These are phyloP conservation scores for Parascedosporium putredinis DNA, from an alignment of 2,329 filamentous ascomycete species.

Conservation along the genomic window DNA sequence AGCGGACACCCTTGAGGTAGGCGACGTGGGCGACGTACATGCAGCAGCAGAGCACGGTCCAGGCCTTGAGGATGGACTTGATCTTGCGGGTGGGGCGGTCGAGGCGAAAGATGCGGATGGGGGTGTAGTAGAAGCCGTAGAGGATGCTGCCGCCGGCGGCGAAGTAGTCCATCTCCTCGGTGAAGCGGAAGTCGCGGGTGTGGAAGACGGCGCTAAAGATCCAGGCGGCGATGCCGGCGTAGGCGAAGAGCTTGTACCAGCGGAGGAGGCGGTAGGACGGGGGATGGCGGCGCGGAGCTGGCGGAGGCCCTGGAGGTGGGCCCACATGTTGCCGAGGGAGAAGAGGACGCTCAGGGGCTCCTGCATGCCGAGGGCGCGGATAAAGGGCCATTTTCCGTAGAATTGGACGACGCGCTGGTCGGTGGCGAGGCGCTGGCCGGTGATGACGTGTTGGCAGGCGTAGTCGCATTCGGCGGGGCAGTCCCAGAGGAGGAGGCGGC, in stretches of 20 bases:
- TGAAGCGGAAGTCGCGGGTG: slow-evolving; percentile 71
- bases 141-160: slow-evolving; percentile 81
- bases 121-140: slow-evolving; percentile 81
- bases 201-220: slow-evolving; percentile 86
- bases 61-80: slow-evolving; percentile 51
- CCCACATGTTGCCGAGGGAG: slow-evolving; percentile 81
- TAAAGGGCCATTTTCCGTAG: slow-evolving; percentile 98
- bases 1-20: slow-evolving; percentile 76
- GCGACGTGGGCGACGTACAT: slow-evolving; percentile 69
- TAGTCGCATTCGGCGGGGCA: slow-evolving; percentile 96
- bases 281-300: slow-evolving; percentile 64
- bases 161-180: slow-evolving; percentile 95
- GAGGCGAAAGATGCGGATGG: slow-evolving; percentile 72
- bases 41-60: slow-evolving; percentile 61
- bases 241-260: slow-evolving; percentile 73
- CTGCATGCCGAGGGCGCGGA: slow-evolving; percentile 82
- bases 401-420: slow-evolving; percentile 73
- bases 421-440: slow-evolving; percentile 54
- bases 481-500: slow-evolving; percentile 81
- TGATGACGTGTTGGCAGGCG: slow-evolving; percentile 90
- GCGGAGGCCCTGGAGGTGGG: slow-evolving; percentile 67
- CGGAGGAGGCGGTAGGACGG: slow-evolving; percentile 61
- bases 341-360: slow-evolving; percentile 92
- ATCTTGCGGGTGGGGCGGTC: slow-evolving; percentile 43
- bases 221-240: slow-evolving; percentile 77